Evolutionary conservation across 495 filamentous ascomycete genomes (phyloP), one percentile per base, ranked within the genome.

Genomic region (Podospora tetraspora): DNA sequence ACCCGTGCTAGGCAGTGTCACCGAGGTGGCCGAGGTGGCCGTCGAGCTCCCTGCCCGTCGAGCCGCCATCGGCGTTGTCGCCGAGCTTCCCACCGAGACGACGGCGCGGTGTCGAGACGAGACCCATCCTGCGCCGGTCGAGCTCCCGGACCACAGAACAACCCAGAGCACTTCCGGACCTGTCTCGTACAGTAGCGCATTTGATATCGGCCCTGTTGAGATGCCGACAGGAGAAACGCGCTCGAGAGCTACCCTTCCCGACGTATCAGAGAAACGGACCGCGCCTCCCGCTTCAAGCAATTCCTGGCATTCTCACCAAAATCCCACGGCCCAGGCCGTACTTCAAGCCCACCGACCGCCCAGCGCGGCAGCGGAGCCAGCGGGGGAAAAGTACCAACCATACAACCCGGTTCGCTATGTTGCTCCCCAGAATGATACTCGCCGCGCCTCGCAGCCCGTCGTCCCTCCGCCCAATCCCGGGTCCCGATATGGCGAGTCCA

Each of bases 21-120:
- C 25, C n/a, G 56, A 30, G 10, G 59, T 43, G 3, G 25, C 30
- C 21, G 13, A 27, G 22, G 32, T 27, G 8, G 43, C 56, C 21
- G 9, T 43, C n/a, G 25, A 16, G 1, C 34, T 21, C 0, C 32
- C 25, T 23, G 29, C 19, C 19, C 64, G 60, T 5, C 65, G 60
- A 43, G 76, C 79, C 24, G 77, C 82, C 0, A 66, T 82, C 29
- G 81, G 81, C n/a, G 69, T 76, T n/a, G 73, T 84, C 23, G 76
- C 82, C 4, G 82, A 84, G 68, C 71, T 84, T 24, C 68, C 74
- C 62, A 82, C 74, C 62, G 77, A 79, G 30, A 27, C 62, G 37
- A 80, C 72, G 57, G 78, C 63, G 63, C 75, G 60, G 67, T 78
- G 73, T 71, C 75, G 68, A 60, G 76, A 74, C 52, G 80, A 74